phyloP scores from a whole-genome alignment of 2,329 filamentous ascomycete species.

The Huntiella abstrusa region DNA sequence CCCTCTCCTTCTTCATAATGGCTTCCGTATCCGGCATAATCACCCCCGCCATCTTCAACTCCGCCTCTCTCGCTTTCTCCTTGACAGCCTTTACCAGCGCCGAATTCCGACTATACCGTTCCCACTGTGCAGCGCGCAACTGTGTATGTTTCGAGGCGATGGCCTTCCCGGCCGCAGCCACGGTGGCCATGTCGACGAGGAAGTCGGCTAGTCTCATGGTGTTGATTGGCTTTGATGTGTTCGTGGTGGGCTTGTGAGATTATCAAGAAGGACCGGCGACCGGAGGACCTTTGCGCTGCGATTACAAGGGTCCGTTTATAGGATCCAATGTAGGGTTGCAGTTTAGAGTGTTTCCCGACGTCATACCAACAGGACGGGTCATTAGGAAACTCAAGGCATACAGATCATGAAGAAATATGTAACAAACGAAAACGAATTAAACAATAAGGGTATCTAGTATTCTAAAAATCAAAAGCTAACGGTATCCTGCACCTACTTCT shows the following conservation, averaged over 20 bases:
- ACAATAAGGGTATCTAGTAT: neutral
- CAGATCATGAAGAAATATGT: neutral
- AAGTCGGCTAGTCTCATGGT: constrained; percentile 43
- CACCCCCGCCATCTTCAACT: neutral
- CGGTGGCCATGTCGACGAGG: constrained; percentile 48
- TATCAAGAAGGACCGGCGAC: too few species aligned
- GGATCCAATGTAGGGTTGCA: too few species aligned
- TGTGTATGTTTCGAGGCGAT: constrained; percentile 45
- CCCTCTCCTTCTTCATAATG: too few species aligned
- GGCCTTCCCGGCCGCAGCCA: constrained; percentile 50
- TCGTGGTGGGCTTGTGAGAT: too few species aligned
- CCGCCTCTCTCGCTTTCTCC: constrained; percentile 8
- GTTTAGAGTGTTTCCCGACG: too few species aligned
- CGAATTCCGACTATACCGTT: constrained; percentile 29
- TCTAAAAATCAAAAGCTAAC: neutral
- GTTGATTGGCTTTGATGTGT: too few species aligned
- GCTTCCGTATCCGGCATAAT: too few species aligned
- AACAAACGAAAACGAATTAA: neutral
- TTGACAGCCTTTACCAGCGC: constrained; percentile 20
- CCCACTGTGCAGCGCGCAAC: constrained; percentile 34
- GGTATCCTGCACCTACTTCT: neutral
- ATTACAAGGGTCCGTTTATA: too few species aligned
- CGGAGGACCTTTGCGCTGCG: too few species aligned
- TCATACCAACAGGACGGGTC: too few species aligned
- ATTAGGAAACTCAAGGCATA: neutral